Base-by-base conservation (phyloP, 2,329 filamentous ascomycete species). In the Aspergillus sp. region DNA sequence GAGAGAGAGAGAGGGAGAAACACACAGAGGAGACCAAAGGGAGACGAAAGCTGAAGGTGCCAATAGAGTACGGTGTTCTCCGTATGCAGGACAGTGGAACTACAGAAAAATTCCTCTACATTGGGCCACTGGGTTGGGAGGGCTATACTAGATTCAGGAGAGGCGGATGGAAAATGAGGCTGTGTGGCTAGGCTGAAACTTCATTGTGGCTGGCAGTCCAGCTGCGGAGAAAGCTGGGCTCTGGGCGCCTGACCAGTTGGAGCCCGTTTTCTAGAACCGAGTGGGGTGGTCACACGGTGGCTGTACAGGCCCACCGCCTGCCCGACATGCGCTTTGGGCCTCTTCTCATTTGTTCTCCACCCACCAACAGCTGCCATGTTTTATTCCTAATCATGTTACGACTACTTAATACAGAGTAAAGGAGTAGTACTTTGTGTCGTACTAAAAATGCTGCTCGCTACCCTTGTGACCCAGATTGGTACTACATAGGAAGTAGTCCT, bases 171-270 rank as follows among this genome's bases (percentile, higher is more conserved):
- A 36, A 38, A 64, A 53, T 60, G 62, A 62, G 62, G 59, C 60
- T 59, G 62, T 62, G 59, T 62, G 53, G 51, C 30, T 41, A 41
- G 50, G 25, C 48, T 54, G 60, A 64, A 62, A 62, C 60, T 41
- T 56, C 51, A 36, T 55, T 56, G 60, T 58, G 60, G 54, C 62
- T 62, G 60, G 42, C 27, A 38, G 23, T 47, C 32, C 19, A 21
- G 52, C 17, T 42, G 44, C 47, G 54, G 48, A 59, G 52, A 61
- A 44, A 57, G 32, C 48, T 54, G 55, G 54, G 47, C 32, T 17
- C n/a, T 55, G 44, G 30, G 32, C 50, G 32, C 42, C 48, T 50
- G 30, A 53, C 30, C 36, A 23, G 30, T 52, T 38, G 49, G 11
- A 32, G 10, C n/a, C 27, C 10, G 30, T 53, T 53, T 36, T 53